Evolutionary conservation across 306 rosid genomes (phyloP), one percentile per base, ranked within the genome.

Genomic region (Crataegus laevigata): DNA sequence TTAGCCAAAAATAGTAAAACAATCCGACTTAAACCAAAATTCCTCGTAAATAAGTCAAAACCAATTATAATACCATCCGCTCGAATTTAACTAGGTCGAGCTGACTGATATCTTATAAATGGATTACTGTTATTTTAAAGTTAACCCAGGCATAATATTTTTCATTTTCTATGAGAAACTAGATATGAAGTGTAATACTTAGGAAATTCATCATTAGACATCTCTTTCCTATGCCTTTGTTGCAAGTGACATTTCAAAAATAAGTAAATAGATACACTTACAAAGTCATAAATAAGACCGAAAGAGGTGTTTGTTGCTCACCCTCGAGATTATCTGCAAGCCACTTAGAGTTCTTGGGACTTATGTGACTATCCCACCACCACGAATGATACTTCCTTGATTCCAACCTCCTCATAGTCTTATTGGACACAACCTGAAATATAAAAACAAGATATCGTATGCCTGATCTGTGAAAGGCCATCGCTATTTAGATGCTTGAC

Each of bases 351-450:
- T 87, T 96, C 81, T 85, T 96, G 70, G 88, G 88, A 84, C 82
- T 83, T 72, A 92, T 43, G 75, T 89, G 92, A 83, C 97, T 89
- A 72, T 96, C 99, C 99, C 99, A 96, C 99, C 99, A 89, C 94
- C 96, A 87, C 10, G 97, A 89, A 83, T 89, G 96, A 36, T 97
- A 85, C 78, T 88, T 92, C 52, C 79, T 88, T 68, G 93, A 83
- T 62, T 89, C 96, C 54, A 79, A 45, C 79, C 98, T 89, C 85
- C 63, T 89, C 82, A 89, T 82, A 12, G 55, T 84, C 84, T 89
- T 86, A 59, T 28, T 76, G 51, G 82, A 77, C 34, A 69, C 76
- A 64, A 29, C 80, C 97, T 90, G 85, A 80, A 38, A 61, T 21
- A 26, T 6, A 63, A 1, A 55, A 55, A 19, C 65, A 55, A n/a